These are phyloP conservation scores for Anacardium occidentale DNA, from an alignment of 345 rosid species.

Conservation along the genomic window DNA sequence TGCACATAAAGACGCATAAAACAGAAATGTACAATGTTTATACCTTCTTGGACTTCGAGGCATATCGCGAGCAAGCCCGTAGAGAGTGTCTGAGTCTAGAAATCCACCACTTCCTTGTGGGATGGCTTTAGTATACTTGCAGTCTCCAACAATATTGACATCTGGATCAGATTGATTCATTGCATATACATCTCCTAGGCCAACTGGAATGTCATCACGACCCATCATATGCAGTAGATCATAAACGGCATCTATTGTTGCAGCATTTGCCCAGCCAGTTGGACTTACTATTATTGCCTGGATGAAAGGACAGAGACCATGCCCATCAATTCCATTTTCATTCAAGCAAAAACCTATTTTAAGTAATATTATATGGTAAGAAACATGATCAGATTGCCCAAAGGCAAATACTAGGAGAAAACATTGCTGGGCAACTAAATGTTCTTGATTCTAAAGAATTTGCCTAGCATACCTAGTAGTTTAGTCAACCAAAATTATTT, in stretches of 20 bases:
- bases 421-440: neutral
- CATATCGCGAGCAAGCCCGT: constrained; percentile 73
- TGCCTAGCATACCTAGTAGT: neutral
- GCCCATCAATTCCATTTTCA: constrained; percentile 11
- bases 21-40: too few species aligned
- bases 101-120: constrained; percentile 88
- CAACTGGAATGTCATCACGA: constrained; percentile 87
- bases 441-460: neutral
- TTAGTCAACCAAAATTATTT: neutral
- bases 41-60: constrained; percentile 91
- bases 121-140: constrained; percentile 66
- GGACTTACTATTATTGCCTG: constrained; percentile 88
- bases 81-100: constrained; percentile 85
- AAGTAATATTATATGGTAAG: constrained; percentile 1
- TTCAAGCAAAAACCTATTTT: constrained; percentile 16
- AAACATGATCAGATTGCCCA: neutral
- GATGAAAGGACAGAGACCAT: neutral
- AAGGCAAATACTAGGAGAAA: neutral
- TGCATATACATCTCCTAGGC: constrained; percentile 68
- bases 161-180: constrained; percentile 61
- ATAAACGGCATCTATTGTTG: constrained; percentile 76
- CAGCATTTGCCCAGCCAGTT: constrained; percentile 95
- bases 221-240: constrained; percentile 99
- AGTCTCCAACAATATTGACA: constrained; percentile 59
- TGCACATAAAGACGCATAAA: neutral